Evolutionary conservation across 306 rosid genomes (phyloP).

Genomic region (Carpinus fangiana): DNA sequence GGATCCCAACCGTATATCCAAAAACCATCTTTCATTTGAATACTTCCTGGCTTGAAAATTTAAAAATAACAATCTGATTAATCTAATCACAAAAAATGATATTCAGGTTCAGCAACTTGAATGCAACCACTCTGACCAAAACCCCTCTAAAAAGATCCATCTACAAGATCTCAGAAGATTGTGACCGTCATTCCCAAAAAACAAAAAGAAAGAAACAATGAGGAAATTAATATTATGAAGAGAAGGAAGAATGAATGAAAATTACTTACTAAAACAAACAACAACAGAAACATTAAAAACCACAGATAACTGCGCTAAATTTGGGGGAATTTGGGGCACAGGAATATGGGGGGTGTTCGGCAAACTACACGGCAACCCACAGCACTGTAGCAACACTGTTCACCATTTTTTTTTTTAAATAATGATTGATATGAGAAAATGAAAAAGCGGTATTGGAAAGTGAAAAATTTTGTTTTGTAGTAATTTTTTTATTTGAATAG

Average conservation of each 20-base stretch:
- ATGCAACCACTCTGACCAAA: constrained; percentile 50
- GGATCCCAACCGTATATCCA: constrained; percentile 30
- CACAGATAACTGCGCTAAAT: not conserved
- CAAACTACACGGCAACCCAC: no score
- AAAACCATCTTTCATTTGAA: constrained; percentile 30
- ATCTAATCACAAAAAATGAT: constrained; percentile 39
- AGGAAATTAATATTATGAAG: constrained; percentile 29
- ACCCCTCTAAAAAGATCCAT: constrained; percentile 37
- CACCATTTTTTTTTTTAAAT: no score
- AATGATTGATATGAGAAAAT: no score
- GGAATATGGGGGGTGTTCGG: no score
- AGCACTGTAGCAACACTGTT: no score
- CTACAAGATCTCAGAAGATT: constrained; percentile 48
- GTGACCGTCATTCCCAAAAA: constrained; percentile 48
- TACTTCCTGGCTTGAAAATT: constrained; percentile 32
- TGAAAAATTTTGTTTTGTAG: no score
- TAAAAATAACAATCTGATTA: constrained; percentile 39
- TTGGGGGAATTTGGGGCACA: not conserved
- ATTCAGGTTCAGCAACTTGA: constrained; percentile 41
- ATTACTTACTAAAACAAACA: not conserved
- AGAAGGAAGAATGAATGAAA: not conserved
- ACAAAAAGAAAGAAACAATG: constrained; percentile 30
- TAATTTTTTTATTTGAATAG: no score
- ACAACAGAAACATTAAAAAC: not conserved
- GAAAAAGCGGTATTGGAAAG: no score